Conservation (phyloP, 805 yeast genomes). For the Tetrapisispora arboricola region DNA sequence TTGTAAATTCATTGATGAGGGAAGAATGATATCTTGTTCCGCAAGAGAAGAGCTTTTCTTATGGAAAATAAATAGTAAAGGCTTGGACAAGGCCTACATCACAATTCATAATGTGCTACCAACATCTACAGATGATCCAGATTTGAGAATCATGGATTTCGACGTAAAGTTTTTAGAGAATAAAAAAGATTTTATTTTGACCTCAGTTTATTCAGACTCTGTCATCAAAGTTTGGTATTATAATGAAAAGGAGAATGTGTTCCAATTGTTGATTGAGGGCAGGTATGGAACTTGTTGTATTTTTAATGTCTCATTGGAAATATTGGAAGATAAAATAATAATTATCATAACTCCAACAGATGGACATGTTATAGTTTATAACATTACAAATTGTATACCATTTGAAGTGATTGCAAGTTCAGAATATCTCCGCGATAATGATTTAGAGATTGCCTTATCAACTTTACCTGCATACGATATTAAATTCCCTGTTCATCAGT, state of each 20-base stretch:
- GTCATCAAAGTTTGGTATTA: slow-evolving; percentile 56
- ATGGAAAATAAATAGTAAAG: slow-evolving; percentile 51
- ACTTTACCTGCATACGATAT: slow-evolving; percentile 11
- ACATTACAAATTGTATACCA: slow-evolving; percentile 30
- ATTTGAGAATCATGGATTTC: slow-evolving; percentile 84
- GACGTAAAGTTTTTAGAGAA: slow-evolving; percentile 36
- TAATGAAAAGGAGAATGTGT: slow-evolving; percentile 28
- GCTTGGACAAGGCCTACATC: slow-evolving; percentile 35
- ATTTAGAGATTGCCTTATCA: background rate
- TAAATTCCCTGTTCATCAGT: slow-evolving; percentile 62
- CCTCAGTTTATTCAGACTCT: slow-evolving; percentile 81
- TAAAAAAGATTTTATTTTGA: slow-evolving; percentile 27
- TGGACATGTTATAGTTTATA: slow-evolving; percentile 63
- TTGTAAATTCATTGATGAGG: slow-evolving; percentile 47
- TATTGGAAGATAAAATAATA: slow-evolving; percentile 21
- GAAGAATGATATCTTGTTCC: slow-evolving; percentile 46
- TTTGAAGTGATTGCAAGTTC: slow-evolving; percentile 9
- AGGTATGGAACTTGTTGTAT: slow-evolving; percentile 69
- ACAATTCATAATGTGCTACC: slow-evolving; percentile 42
- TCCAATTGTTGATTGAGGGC: slow-evolving; percentile 38
- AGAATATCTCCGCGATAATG: slow-evolving; percentile 4
- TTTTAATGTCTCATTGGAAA: slow-evolving; percentile 45
- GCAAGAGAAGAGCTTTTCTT: slow-evolving; percentile 82
- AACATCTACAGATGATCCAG: slow-evolving; percentile 55
- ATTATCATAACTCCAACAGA: slow-evolving; percentile 68